Evolutionary conservation across 2,329 filamentous ascomycete genomes (phyloP).

Genomic region (Tolypocladium inflatum): DNA sequence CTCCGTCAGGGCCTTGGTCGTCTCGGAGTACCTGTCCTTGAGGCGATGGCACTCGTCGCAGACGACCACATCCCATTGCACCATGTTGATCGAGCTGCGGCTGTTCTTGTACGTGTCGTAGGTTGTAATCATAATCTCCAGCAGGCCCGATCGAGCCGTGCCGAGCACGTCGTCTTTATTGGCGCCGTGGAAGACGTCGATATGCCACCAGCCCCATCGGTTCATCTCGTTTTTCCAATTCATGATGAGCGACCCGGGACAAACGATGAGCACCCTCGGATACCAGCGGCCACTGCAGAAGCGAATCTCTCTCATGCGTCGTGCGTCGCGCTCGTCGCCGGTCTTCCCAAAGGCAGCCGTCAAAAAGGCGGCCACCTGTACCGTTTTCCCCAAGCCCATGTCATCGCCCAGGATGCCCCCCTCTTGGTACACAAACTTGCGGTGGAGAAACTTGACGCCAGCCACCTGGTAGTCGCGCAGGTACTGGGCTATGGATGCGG

Average conservation of each 20-base stretch:
- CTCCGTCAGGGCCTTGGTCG: slow-evolving; percentile 78
- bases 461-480: slow-evolving; percentile 85
- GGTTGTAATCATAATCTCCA: slow-evolving; percentile 91
- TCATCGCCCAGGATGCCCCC: slow-evolving; percentile 91
- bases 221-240: slow-evolving; percentile 86
- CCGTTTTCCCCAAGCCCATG: slow-evolving; percentile 95
- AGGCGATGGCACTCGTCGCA: slow-evolving; percentile 90
- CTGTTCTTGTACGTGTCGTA: slow-evolving; percentile 84
- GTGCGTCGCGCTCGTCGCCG: slow-evolving; percentile 74
- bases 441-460: slow-evolving; percentile 77
- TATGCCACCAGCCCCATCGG: slow-evolving; percentile 94
- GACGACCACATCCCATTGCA: slow-evolving; percentile 89
- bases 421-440: slow-evolving; percentile 81
- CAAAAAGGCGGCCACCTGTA: slow-evolving; percentile 89
- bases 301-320: slow-evolving; percentile 80
- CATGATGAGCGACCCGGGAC: slow-evolving; percentile 75
- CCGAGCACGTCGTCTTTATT: slow-evolving; percentile 60
- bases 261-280: slow-evolving; percentile 67
- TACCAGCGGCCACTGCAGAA: slow-evolving; percentile 62
- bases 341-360: slow-evolving; percentile 91
- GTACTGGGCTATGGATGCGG: slow-evolving; percentile 83
- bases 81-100: slow-evolving; percentile 63
- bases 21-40: slow-evolving; percentile 69
- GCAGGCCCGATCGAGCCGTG: slow-evolving; percentile 62
- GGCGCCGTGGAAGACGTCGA: slow-evolving; percentile 69